Evolutionary conservation across 2,329 filamentous ascomycete genomes (phyloP).

Genomic region (Myriosclerotinia scirpicola): DNA sequence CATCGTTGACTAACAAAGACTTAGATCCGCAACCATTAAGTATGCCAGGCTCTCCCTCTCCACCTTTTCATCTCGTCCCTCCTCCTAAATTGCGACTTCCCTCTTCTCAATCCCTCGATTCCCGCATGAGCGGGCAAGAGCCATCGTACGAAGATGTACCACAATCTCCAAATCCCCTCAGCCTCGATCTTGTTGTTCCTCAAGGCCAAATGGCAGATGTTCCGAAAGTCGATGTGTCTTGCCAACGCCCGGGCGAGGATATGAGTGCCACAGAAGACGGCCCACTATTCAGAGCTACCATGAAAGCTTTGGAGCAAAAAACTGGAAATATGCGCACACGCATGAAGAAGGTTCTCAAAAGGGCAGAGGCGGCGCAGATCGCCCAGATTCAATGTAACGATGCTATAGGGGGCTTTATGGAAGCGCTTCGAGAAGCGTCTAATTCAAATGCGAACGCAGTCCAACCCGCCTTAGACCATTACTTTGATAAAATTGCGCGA

Average conservation of each 20-base stretch:
- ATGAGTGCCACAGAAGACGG: slow-evolving; percentile 85
- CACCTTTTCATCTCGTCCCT: slow-evolving; percentile 69
- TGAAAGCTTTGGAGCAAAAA: slow-evolving; percentile 95
- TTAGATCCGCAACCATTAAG: slow-evolving; percentile 45
- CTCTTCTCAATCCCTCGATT: slow-evolving; percentile 85
- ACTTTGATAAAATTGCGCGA: slow-evolving; percentile 93
- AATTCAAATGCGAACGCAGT: slow-evolving; percentile 92
- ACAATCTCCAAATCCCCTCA: slow-evolving; percentile 50
- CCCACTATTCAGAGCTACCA: slow-evolving; percentile 91
- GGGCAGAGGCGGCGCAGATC: slow-evolving; percentile 82
- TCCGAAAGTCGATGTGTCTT: slow-evolving; percentile 84
- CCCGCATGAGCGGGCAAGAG: slow-evolving; percentile 73
- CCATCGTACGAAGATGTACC: slow-evolving; percentile 54
- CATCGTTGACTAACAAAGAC: slow-evolving; percentile 29
- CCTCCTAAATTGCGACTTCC: slow-evolving; percentile 78
- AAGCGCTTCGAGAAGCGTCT: slow-evolving; percentile 82
- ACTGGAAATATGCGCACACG: slow-evolving; percentile 89
- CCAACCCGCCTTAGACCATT: slow-evolving; percentile 95
- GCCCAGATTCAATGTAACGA: slow-evolving; percentile 85
- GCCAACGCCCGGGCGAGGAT: slow-evolving; percentile 82
- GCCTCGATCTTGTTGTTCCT: slow-evolving; percentile 42
- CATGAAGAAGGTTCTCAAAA: slow-evolving; percentile 95
- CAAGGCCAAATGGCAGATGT: slow-evolving; percentile 35
- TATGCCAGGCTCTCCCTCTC: slow-evolving; percentile 66
- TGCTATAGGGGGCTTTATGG: slow-evolving; percentile 77